These are phyloP conservation scores for Acephala macrosclerotiorum DNA, from an alignment of 2,329 filamentous ascomycete species.

Conservation along the genomic window DNA sequence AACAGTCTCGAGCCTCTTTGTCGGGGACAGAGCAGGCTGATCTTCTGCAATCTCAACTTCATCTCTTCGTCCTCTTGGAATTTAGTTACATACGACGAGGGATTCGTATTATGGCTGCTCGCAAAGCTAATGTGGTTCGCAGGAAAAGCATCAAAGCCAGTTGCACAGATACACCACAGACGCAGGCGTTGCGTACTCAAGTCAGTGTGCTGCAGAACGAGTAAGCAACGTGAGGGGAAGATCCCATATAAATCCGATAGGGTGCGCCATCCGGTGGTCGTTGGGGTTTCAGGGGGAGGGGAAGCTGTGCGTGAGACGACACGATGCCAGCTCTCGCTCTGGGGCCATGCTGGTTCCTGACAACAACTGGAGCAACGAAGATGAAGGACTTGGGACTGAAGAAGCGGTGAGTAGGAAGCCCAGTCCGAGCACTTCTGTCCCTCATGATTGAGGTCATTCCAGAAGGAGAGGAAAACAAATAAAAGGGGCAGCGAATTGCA, in stretches of 20 bases:
- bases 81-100: background rate
- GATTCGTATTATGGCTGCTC: conserved; percentile 8
- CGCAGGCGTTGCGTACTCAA: background rate
- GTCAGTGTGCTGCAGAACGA: background rate
- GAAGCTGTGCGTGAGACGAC: conserved; percentile 18
- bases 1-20: too few relatives aligned
- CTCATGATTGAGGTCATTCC: background rate
- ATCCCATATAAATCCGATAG: conserved; percentile 3
- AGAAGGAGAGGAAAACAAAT: background rate
- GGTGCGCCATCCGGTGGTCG: conserved; percentile 14
- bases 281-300: conserved; percentile 31
- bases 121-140: background rate
- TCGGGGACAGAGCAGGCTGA: background rate
- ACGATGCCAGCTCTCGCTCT: background rate
- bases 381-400: conserved; percentile 12
- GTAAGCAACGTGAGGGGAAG: background rate
- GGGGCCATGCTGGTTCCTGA: conserved; percentile 17
- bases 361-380: background rate
- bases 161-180: background rate
- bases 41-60: background rate
- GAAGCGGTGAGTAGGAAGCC: conserved; percentile 20
- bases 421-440: conserved; percentile 13
- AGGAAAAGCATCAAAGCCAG: background rate
- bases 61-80: background rate
- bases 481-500: conserved; percentile 4